phyloP scores from a whole-genome alignment of 192 early-diverging fungal genomes.

The Allomyces arbusculus region DNA sequence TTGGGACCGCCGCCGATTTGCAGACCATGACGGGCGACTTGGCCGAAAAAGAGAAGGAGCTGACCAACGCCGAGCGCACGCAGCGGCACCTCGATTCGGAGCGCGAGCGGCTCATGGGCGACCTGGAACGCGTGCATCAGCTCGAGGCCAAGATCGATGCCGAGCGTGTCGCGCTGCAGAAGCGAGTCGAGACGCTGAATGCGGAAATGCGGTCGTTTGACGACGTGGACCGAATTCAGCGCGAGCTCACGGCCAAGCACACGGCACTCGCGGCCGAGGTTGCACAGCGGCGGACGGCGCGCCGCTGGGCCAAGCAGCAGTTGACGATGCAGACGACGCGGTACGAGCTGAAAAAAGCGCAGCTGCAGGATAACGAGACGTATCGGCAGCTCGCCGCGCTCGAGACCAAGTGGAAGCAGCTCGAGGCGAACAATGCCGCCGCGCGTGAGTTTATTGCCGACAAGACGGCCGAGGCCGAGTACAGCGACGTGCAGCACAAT shows the following conservation, averaged over 20 bases:
- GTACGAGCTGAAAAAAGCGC: constrained; percentile 25
- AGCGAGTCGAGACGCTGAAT: constrained; percentile 13
- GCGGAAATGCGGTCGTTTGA: constrained; percentile 15
- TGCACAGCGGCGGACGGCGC: constrained; percentile 10
- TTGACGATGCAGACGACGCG: constrained; percentile 11
- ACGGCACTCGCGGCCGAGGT: constrained; percentile 22
- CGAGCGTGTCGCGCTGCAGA: constrained; percentile 20
- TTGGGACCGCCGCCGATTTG: background rate
- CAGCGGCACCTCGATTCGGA: constrained; percentile 16
- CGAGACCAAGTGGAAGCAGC: constrained; percentile 25
- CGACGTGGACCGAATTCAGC: constrained; percentile 22
- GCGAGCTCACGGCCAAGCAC: constrained; percentile 4
- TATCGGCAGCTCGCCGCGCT: constrained; percentile 22
- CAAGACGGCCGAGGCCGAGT: constrained; percentile 34
- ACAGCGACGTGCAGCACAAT: constrained; percentile 19
- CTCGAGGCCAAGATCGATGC: constrained; percentile 29
- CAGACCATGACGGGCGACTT: constrained; percentile 20
- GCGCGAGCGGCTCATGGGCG: constrained; percentile 13
- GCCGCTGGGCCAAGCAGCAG: constrained; percentile 14
- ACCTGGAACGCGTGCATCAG: constrained; percentile 34
- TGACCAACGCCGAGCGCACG: constrained; percentile 33
- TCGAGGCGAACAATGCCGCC: background rate
- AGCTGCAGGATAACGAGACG: constrained; percentile 35
- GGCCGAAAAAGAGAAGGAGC: constrained; percentile 36
- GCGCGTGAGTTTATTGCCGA: constrained; percentile 10